Evolutionary conservation across 495 filamentous ascomycete genomes (phyloP), one percentile per base, ranked within the genome.

Genomic region (Antarctomyces pellizariae): DNA sequence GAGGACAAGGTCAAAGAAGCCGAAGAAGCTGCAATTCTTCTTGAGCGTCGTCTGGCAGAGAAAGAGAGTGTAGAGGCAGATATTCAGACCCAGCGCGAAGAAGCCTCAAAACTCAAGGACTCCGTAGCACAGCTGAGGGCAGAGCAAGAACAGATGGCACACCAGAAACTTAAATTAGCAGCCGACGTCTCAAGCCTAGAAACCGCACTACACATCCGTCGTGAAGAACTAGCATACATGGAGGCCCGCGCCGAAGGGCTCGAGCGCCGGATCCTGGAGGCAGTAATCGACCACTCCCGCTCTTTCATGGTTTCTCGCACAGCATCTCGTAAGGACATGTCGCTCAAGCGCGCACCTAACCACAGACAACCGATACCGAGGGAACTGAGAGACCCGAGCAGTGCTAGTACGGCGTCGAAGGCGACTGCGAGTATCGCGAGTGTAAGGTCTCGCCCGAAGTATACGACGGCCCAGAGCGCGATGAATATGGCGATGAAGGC

Each of bases 231-330:
- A 30, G 63, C 78, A 21, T 57, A 68, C 13, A 89, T 97, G 71
- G 80, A 92, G 42, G 61, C 64, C 5, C 69, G 80, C 25, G 83
- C 82, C 6, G 78, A 92, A 36, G 61, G 63, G 13, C 57, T 97
- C 1, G 86, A 97, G 52, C 72, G 83, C 23, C 66, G 84, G 6
- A 91, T 97, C 32, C 52, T 97, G 16, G 84, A 95, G 31, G 79
- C 82, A 16, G 78, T 95, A 20, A 79, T 97, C 34, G 82, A 97
- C 41, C 83, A 93, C 40, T 91, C 86, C 17, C 72, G 80, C 11
- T 69, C 73, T 4, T 55, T 95, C 10, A 62, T 93, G 22, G 66
- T 89, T 31, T 64, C 66, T 9, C 68, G 71, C 39, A 49, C 5
- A 44, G 46, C 34, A 31, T 43, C 32, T 41, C 46, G 34, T 49